These are phyloP conservation scores for Neobulgaria alba DNA, from an alignment of 2,329 filamentous ascomycete genomes.

Conservation along the genomic window DNA sequence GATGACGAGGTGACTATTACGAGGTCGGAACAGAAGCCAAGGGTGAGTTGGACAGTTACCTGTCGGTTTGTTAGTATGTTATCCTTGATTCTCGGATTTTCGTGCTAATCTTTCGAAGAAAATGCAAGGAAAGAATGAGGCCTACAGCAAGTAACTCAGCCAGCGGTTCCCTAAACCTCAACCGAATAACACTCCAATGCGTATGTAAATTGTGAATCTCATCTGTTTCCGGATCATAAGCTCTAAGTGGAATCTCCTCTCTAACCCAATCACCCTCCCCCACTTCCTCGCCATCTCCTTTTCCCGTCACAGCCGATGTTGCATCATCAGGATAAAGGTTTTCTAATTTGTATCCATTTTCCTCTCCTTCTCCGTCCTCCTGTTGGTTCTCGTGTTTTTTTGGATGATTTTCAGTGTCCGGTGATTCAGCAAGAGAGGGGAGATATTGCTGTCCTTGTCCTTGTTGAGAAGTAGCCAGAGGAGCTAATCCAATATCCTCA, in stretches of 20 bases:
- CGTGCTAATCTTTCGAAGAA: no score
- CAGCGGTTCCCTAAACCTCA: conserved; percentile 39
- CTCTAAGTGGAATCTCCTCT: conserved; percentile 15
- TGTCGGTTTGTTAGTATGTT: conserved; percentile 2
- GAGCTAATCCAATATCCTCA: no score
- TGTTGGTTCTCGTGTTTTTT: not conserved
- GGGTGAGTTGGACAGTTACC: conserved; percentile 30
- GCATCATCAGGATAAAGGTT: conserved; percentile 16
- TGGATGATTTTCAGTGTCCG: conserved; percentile 4
- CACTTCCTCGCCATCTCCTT: conserved; percentile 10
- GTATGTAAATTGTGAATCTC: conserved; percentile 24
- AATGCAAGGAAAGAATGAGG: not conserved
- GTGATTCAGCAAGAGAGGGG: conserved; percentile 10
- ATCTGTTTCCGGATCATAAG: conserved; percentile 19
- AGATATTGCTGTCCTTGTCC: no score
- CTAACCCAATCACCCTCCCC: conserved; percentile 13
- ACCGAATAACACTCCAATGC: conserved; percentile 38
- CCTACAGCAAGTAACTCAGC: conserved; percentile 43
- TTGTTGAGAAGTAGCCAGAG: not conserved
- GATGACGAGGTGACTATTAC: conserved; percentile 27
- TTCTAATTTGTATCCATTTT: not conserved
- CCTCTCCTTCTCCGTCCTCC: conserved; percentile 1
- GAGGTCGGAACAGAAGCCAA: conserved; percentile 42
- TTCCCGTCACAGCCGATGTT: conserved; percentile 15
- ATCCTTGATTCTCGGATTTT: no score